phyloP scores from a whole-genome alignment of 2,329 filamentous ascomycete species.

The Sphaerulina musiva region DNA sequence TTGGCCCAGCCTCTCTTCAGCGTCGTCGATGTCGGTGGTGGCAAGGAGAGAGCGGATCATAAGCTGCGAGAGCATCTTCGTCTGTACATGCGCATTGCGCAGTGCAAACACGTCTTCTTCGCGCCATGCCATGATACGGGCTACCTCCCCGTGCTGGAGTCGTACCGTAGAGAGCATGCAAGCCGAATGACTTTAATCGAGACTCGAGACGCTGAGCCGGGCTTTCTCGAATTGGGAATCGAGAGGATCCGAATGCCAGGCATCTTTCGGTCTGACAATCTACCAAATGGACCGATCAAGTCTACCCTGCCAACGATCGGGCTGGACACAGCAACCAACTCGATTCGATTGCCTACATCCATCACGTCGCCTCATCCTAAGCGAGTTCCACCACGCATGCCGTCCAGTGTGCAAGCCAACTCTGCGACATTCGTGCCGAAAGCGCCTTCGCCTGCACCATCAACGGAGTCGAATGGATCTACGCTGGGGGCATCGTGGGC shows the following conservation, averaged over 20 bases:
- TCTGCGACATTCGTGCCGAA: slow-evolving; percentile 13
- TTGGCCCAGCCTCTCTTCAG: slow-evolving; percentile 42
- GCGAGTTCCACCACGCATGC: not conserved
- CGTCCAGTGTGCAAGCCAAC: slow-evolving; percentile 3
- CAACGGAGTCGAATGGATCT: slow-evolving; percentile 14
- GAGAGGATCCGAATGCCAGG: slow-evolving; percentile 35
- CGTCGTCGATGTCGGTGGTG: slow-evolving; percentile 44
- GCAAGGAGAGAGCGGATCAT: slow-evolving; percentile 44
- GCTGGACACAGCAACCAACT: not conserved
- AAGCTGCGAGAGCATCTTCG: slow-evolving; percentile 44
- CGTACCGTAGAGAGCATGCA: slow-evolving; percentile 39
- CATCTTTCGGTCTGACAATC: slow-evolving; percentile 38
- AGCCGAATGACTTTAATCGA: slow-evolving; percentile 43
- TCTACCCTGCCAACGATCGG: not conserved
- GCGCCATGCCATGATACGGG: slow-evolving; percentile 45
- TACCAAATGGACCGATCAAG: slow-evolving; percentile 10
- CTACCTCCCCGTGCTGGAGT: slow-evolving; percentile 41
- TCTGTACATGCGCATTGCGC: slow-evolving; percentile 41
- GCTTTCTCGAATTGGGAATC: slow-evolving; percentile 41
- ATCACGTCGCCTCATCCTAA: not conserved
- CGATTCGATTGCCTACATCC: not conserved
- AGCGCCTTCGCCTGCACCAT: slow-evolving; percentile 22
- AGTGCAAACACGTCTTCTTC: slow-evolving; percentile 43
- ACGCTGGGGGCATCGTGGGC: slow-evolving; percentile 31
- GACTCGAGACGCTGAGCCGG: slow-evolving; percentile 37